Percentiles rank a stretch among this genome's conserved stretches.
Conservation (phyloP, 768 basidiomycete species). For the Exsudoporus frostii region DNA sequence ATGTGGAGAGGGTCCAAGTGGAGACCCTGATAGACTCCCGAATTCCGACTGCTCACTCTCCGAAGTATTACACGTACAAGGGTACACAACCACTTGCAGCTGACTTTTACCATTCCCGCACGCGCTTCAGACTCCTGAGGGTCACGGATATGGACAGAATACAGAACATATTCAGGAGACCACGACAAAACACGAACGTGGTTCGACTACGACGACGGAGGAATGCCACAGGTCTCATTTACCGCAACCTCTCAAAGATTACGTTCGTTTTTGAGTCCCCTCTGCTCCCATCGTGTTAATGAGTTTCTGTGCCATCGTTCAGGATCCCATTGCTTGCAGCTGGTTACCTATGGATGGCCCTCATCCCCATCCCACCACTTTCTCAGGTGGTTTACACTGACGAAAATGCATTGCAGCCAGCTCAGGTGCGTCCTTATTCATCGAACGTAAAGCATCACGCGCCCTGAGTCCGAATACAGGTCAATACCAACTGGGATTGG, state of each 20-base stretch:
- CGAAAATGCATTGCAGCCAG: constrained; percentile 94
- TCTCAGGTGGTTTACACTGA: constrained; percentile 79
- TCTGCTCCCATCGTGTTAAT: neutral
- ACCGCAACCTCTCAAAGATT: constrained; percentile 31
- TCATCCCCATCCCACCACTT: constrained; percentile 64
- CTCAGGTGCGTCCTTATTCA: constrained; percentile 54
- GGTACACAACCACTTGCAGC: too few species aligned
- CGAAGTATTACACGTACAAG: neutral
- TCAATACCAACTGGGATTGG: constrained; percentile 92
- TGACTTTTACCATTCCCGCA: neutral
- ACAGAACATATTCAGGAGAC: constrained; percentile 13
- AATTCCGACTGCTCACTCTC: constrained; percentile 21
- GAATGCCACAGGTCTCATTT: constrained; percentile 33
- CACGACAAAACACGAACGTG: constrained; percentile 31
- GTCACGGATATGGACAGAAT: constrained; percentile 25
- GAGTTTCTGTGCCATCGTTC: neutral
- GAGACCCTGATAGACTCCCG: constrained; percentile 21
- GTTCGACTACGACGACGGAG: constrained; percentile 47
- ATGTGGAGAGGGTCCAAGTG: constrained; percentile 5
- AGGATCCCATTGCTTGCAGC: constrained; percentile 57
- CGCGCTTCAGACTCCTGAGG: neutral
- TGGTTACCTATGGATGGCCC: constrained; percentile 83
- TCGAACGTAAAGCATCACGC: neutral
- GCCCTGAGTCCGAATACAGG: constrained; percentile 45
- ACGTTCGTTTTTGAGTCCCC: constrained; percentile 20